phyloP scores from a whole-genome alignment of 495 filamentous ascomycete species.

The Chaetomidium leptoderma region DNA sequence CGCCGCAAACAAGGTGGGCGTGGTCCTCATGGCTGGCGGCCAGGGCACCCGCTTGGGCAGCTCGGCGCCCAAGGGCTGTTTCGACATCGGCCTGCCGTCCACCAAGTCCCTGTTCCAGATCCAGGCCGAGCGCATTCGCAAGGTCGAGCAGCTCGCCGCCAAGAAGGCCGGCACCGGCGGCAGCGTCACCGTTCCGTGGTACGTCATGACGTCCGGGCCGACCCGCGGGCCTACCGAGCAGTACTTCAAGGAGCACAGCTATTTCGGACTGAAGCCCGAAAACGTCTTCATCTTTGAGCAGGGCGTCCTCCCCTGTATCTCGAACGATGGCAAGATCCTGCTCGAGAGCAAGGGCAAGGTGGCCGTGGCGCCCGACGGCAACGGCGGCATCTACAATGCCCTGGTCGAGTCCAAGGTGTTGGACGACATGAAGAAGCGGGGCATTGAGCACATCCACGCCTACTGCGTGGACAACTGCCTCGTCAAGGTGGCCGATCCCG shows the following conservation, averaged over 20 bases:
- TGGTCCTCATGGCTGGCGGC: constrained; percentile 95
- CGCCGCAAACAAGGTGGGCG: constrained; percentile 82
- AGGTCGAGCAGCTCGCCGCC: constrained; percentile 82
- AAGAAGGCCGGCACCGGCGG: constrained; percentile 49
- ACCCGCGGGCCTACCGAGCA: constrained; percentile 85
- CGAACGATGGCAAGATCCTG: constrained; percentile 95
- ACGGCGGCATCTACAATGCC: constrained; percentile 94
- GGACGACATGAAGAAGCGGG: constrained; percentile 80
- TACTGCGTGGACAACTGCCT: constrained; percentile 99
- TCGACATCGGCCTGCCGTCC: constrained; percentile 88
- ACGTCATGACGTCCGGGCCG: constrained; percentile 99
- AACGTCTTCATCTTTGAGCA: constrained; percentile 96
- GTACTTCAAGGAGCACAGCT: constrained; percentile 84
- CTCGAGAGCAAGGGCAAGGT: constrained; percentile 87
- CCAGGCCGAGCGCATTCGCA: constrained; percentile 87
- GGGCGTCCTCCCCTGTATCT: constrained; percentile 92
- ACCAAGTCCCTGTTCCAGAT: constrained; percentile 95
- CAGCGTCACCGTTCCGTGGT: constrained; percentile 85
- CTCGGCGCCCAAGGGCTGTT: constrained; percentile 94
- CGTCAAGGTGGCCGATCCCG: constrained; percentile 94
- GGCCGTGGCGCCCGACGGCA: constrained; percentile 96
- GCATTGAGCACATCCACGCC: constrained; percentile 92
- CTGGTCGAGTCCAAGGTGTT: constrained; percentile 77
- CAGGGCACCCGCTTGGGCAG: constrained; percentile 94
- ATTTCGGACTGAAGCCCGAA: constrained; percentile 80